Evolutionary conservation across 2,329 filamentous ascomycete genomes (phyloP).

Genomic region (Colletotrichum incanum): DNA sequence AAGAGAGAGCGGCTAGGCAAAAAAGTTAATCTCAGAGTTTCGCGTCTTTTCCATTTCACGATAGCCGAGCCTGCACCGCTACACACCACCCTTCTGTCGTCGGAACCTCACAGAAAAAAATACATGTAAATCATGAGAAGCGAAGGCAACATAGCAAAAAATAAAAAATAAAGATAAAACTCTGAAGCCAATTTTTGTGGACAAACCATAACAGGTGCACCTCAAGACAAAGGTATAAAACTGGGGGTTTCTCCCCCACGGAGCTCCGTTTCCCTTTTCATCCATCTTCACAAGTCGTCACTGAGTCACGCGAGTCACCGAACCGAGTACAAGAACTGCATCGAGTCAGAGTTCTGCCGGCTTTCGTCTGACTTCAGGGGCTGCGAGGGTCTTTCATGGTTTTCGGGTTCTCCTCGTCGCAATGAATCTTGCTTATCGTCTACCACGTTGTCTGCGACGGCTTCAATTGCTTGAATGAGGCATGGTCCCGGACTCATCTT

Average conservation of each 20-base stretch:
- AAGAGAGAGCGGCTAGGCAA: too few species aligned
- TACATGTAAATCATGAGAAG: too few species aligned
- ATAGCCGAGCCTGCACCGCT: too few species aligned
- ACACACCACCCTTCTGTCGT: not conserved
- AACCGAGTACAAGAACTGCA: too few species aligned
- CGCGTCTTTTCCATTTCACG: not conserved
- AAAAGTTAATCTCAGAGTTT: not conserved
- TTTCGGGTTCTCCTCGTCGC: not conserved
- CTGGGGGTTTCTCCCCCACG: not conserved
- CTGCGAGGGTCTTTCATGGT: too few species aligned
- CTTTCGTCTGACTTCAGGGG: not conserved
- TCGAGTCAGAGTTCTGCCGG: not conserved
- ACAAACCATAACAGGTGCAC: not conserved
- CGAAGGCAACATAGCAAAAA: not conserved
- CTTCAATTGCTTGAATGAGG: not conserved
- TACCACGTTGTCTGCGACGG: not conserved
- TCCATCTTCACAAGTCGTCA: not conserved
- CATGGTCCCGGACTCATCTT: not conserved
- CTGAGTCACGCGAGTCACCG: not conserved
- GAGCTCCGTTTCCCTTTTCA: not conserved
- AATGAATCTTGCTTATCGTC: not conserved
- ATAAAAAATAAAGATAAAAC: not conserved
- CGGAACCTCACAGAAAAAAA: not conserved
- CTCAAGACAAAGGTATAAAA: not conserved
- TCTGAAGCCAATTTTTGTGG: too few species aligned